A percentile compares a stretch with the other conserved stretches of the same genome.
Evolutionary conservation across 2,329 filamentous ascomycete genomes (phyloP).

Genomic region (Elsinoe fawcettii): DNA sequence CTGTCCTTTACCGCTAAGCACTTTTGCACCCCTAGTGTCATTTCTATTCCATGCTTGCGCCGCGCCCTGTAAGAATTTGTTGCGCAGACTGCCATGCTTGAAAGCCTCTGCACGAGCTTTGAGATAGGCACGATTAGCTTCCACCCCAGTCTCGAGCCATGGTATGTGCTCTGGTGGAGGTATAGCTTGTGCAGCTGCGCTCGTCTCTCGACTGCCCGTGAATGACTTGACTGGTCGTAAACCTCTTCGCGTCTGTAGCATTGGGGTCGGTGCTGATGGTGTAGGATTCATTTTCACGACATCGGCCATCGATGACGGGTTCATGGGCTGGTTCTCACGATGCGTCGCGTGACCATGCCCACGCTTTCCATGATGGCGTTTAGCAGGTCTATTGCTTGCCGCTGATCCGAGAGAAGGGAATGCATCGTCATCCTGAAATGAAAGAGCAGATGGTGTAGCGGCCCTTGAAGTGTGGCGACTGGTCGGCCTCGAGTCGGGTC

Average conservation of each 20-base stretch:
- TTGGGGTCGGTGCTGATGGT: slow-evolving; percentile 54
- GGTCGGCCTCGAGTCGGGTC: slow-evolving; percentile 70
- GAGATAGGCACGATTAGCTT: slow-evolving; percentile 86
- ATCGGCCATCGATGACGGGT: slow-evolving; percentile 78
- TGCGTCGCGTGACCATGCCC: slow-evolving; percentile 69
- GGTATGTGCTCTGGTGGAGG: slow-evolving; percentile 84
- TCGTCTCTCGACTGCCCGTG: slow-evolving; percentile 64
- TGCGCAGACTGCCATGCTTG: slow-evolving; percentile 89
- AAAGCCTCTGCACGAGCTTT: slow-evolving; percentile 94
- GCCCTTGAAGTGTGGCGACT: slow-evolving; percentile 69
- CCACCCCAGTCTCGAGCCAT: slow-evolving; percentile 89
- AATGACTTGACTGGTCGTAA: slow-evolving; percentile 59
- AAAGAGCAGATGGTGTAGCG: slow-evolving; percentile 58
- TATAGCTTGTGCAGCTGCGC: slow-evolving; percentile 72
- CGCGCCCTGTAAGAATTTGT: slow-evolving; percentile 94
- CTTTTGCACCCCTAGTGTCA: slow-evolving; percentile 91
- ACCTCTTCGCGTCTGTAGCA: slow-evolving; percentile 44
- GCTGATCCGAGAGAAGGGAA: slow-evolving; percentile 83
- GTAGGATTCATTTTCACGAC: slow-evolving; percentile 93
- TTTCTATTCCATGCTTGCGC: slow-evolving; percentile 98
- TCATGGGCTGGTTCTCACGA: slow-evolving; percentile 46
- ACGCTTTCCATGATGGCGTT: slow-evolving; percentile 89
- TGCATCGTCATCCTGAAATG: slow-evolving; percentile 85
- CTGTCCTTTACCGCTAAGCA: slow-evolving; percentile 85
- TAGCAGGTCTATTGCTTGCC: slow-evolving; percentile 62